Conservation (phyloP, 495 filamentous ascomycete species). For the Umbilicaria muhlenbergii region DNA sequence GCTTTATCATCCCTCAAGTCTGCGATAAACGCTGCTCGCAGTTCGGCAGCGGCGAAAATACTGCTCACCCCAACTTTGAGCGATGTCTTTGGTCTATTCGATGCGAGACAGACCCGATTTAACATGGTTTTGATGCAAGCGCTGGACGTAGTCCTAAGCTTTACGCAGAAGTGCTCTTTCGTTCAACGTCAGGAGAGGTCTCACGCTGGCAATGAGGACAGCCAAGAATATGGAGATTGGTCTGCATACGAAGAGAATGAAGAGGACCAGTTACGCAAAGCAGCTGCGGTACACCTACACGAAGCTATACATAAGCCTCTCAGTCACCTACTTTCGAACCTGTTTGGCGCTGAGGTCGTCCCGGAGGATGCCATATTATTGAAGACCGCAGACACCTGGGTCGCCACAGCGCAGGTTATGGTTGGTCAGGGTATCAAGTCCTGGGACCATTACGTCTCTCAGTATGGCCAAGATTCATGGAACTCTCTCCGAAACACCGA, state of each 20-base stretch:
- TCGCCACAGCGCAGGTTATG: conserved; percentile 35
- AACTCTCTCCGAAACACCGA: conserved; percentile 41
- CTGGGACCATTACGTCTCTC: conserved; percentile 45
- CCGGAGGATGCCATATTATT: conserved; percentile 42
- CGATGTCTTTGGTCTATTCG: conserved; percentile 24
- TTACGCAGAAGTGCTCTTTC: conserved; percentile 9
- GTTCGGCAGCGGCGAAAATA: conserved; percentile 18
- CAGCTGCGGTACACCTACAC: conserved; percentile 22
- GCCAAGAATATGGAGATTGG: conserved; percentile 63
- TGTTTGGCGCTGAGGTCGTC: conserved; percentile 46
- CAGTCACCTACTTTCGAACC: conserved; percentile 45
- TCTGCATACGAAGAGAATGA: conserved; percentile 36
- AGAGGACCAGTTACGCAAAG: conserved; percentile 17
- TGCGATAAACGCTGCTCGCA: conserved; percentile 27
- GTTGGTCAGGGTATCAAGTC: conserved; percentile 23
- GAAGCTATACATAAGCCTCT: conserved; percentile 34
- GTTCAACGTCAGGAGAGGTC: neutral
- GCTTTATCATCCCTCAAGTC: conserved; percentile 34
- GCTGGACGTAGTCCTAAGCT: conserved; percentile 24
- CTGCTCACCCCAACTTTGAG: conserved; percentile 21
- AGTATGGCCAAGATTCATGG: conserved; percentile 45
- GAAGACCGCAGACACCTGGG: conserved; percentile 44
- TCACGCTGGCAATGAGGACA: conserved; percentile 39
- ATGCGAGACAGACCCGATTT: conserved; percentile 20
- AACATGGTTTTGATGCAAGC: conserved; percentile 24